phyloP scores from a whole-genome alignment of 2,329 filamentous ascomycete genomes.

The Clarireedia hainanense region DNA sequence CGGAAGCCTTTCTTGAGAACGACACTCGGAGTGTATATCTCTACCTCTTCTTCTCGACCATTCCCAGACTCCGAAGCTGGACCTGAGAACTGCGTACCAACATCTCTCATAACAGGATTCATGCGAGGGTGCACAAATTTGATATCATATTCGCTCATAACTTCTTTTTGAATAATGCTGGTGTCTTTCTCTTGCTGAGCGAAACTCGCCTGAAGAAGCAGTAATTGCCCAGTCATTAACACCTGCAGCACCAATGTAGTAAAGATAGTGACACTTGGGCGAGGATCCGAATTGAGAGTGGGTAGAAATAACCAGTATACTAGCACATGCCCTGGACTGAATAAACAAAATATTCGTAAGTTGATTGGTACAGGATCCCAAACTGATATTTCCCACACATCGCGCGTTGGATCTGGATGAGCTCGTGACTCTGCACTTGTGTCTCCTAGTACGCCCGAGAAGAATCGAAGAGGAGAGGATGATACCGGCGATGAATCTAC shows the following conservation, averaged over 20 bases:
- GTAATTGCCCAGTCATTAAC: conserved; percentile 70
- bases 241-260: conserved; percentile 70
- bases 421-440: conserved; percentile 74
- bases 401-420: conserved; percentile 70
- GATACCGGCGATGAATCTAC: conserved; percentile 76
- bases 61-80: conserved; percentile 19
- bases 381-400: conserved; percentile 90
- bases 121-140: conserved; percentile 90
- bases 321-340: conserved; percentile 88
- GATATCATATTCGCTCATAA: conserved; percentile 89
- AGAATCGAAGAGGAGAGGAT: conserved; percentile 69
- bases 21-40: conserved; percentile 53
- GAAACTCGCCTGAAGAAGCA: conserved; percentile 65
- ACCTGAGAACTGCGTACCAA: conserved; percentile 66
- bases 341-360: conserved; percentile 76
- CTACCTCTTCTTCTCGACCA: conserved; percentile 37
- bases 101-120: conserved; percentile 71
- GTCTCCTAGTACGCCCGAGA: conserved; percentile 59
- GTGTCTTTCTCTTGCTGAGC: conserved; percentile 80
- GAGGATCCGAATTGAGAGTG: conserved; percentile 63
- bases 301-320: conserved; percentile 87
- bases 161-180: conserved; percentile 78
- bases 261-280: conserved; percentile 78
- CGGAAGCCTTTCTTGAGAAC: conserved; percentile 69
- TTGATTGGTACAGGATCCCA: conserved; percentile 90